Percentiles rank a stretch among this genome's conserved stretches.
Evolutionary conservation across 2,329 filamentous ascomycete species (phyloP).

Genomic region (Emericellopsis atlantica): DNA sequence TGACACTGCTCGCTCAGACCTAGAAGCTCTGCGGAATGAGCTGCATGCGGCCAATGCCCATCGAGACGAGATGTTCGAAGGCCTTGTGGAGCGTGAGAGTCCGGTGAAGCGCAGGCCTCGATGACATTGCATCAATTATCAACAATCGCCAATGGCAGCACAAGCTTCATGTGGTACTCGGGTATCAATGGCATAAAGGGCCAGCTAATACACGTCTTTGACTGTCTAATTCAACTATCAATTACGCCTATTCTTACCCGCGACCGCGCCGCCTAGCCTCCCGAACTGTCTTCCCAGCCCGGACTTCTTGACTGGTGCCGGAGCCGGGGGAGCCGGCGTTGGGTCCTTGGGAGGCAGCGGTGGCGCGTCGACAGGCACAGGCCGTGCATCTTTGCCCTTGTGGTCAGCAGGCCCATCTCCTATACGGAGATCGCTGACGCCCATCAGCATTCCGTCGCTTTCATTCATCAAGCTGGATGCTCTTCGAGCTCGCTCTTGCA

Average conservation of each 20-base stretch:
- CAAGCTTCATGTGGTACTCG: neutral
- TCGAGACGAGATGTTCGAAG: constrained; percentile 66
- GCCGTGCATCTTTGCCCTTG: constrained; percentile 27
- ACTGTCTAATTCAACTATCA: neutral
- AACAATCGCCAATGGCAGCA: neutral
- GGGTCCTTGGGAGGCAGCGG: constrained; percentile 39
- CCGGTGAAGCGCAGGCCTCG: constrained; percentile 28
- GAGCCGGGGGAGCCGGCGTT: constrained; percentile 22
- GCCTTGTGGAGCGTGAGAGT: constrained; percentile 50
- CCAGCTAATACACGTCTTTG: no score
- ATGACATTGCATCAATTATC: neutral
- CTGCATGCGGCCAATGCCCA: constrained; percentile 46
- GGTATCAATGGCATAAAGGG: neutral
- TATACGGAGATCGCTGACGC: constrained; percentile 26
- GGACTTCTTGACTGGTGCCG: constrained; percentile 42
- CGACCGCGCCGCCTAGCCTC: constrained; percentile 57
- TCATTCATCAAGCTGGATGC: constrained; percentile 36
- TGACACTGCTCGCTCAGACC: constrained; percentile 53
- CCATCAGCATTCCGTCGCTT: constrained; percentile 32
- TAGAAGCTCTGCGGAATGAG: constrained; percentile 54
- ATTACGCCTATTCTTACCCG: constrained; percentile 47
- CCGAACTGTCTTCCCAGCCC: constrained; percentile 58
- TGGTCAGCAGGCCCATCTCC: constrained; percentile 26
- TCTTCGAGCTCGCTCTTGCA: constrained; percentile 75
- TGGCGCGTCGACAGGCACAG: constrained; percentile 13